Evolutionary conservation across 345 rosid genomes (phyloP).

Genomic region (Microthlaspi erraticum): DNA sequence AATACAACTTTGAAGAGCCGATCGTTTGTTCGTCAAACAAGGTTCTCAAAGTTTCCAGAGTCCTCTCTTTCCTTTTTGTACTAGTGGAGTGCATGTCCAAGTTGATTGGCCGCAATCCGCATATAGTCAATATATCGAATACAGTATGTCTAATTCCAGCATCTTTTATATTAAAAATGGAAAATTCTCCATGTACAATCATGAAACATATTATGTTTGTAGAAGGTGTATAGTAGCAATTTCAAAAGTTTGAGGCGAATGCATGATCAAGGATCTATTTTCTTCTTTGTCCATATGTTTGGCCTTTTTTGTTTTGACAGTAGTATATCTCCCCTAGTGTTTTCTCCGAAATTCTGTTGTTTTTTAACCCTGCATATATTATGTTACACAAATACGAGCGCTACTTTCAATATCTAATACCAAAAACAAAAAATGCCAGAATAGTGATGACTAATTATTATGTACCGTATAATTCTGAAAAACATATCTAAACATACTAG

Average conservation of each 20-base stretch:
- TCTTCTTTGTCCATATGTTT: background rate
- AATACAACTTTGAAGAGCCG: conserved; percentile 8
- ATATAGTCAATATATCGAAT: background rate
- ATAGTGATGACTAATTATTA: too few relatives aligned
- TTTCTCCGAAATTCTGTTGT: background rate
- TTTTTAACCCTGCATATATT: background rate
- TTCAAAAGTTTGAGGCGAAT: background rate
- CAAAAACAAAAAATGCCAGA: too few relatives aligned
- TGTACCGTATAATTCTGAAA: background rate
- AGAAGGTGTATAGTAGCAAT: background rate
- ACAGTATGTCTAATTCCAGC: background rate
- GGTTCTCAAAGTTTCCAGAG: background rate
- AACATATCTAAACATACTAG: background rate
- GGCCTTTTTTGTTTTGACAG: too few relatives aligned
- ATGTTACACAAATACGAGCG: background rate
- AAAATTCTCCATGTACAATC: conserved; percentile 1
- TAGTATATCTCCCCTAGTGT: background rate
- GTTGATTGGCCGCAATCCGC: background rate
- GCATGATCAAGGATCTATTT: background rate
- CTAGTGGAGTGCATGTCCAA: background rate
- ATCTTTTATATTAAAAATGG: background rate
- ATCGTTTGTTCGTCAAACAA: conserved; percentile 12
- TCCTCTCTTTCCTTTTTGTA: conserved; percentile 14
- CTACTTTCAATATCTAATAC: background rate
- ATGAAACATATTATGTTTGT: background rate